Conservation (phyloP, 1,284 basidiomycete genomes). For the Pisolithus thermaeus region DNA sequence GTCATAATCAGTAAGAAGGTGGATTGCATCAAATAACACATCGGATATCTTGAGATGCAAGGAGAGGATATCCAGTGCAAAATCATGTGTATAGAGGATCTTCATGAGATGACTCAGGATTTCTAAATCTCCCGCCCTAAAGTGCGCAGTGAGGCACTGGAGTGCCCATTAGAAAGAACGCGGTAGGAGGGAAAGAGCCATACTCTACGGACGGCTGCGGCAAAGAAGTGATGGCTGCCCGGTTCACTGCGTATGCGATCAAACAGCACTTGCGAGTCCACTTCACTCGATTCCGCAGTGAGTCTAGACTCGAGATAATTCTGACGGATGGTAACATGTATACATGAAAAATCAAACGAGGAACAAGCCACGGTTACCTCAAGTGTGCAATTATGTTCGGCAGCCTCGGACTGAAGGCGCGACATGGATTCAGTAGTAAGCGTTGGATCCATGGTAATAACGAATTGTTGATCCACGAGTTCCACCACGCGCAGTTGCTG, state of each 20-base stretch:
- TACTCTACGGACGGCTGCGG: conserved; percentile 55
- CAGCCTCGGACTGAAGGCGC: conserved; percentile 50
- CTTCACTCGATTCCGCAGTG: conserved; percentile 44
- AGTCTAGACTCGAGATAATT: conserved; percentile 56
- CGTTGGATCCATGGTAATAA: conserved; percentile 44
- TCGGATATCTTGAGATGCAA: conserved; percentile 62
- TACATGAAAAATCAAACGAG: background rate
- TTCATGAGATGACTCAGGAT: conserved; percentile 60
- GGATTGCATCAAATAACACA: conserved; percentile 53
- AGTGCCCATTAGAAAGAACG: background rate
- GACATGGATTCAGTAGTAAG: conserved; percentile 43
- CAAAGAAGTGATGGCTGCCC: conserved; percentile 53
- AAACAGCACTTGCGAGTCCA: conserved; percentile 47
- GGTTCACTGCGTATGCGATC: conserved; percentile 57
- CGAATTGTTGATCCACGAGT: conserved; percentile 50
- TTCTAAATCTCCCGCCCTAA: conserved; percentile 55
- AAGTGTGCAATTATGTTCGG: conserved; percentile 49
- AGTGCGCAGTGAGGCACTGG: conserved; percentile 51
- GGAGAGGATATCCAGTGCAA: conserved; percentile 60
- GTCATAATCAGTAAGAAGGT: conserved; percentile 66
- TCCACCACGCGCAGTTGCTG: conserved; percentile 48
- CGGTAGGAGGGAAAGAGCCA: conserved; percentile 6
- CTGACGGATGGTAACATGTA: conserved; percentile 29
- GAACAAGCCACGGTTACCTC: conserved; percentile 33
- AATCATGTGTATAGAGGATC: conserved; percentile 51